A percentile compares a stretch with the other conserved stretches of the same genome.
phyloP scores from a whole-genome alignment of 345 rosid genomes.

The Erodium maritimum region DNA sequence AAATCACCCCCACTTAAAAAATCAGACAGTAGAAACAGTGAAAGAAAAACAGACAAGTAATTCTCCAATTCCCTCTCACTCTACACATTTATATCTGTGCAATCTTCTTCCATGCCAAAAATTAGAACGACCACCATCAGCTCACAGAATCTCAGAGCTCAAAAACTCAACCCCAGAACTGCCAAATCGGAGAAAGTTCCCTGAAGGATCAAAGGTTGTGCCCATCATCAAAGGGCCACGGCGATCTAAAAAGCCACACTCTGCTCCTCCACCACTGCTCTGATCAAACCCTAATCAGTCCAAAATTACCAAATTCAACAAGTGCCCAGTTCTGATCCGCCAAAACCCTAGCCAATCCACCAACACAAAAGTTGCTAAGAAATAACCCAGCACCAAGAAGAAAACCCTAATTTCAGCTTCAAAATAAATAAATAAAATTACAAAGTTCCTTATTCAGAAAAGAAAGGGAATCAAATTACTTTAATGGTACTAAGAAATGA shows the following conservation, averaged over 20 bases:
- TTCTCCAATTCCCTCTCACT: conserved; percentile 6
- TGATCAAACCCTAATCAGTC: not conserved
- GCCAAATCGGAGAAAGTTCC: not conserved
- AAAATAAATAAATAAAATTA: too few species aligned
- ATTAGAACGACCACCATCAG: conserved; percentile 11
- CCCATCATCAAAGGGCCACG: not conserved
- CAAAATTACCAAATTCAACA: not conserved
- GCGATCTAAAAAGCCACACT: not conserved
- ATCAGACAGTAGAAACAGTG: conserved; percentile 3
- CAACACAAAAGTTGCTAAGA: not conserved
- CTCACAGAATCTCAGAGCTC: not conserved
- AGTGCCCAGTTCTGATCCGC: not conserved
- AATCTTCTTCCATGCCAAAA: conserved; percentile 36
- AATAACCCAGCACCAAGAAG: too few species aligned
- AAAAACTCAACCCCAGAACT: not conserved
- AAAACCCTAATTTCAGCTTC: not conserved
- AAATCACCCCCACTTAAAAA: too few species aligned
- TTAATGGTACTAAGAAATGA: not conserved
- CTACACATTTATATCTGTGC: conserved; percentile 16
- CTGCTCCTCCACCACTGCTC: not conserved
- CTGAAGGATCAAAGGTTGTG: not conserved
- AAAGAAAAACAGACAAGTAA: conserved; percentile 7
- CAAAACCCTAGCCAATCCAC: not conserved
- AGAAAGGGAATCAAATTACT: not conserved
- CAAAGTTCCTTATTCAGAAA: not conserved